Evolutionary conservation across 176 grass and related monocot species (phyloP), one percentile per base, ranked within the genome.

Genomic region (Luzula sylvatica): DNA sequence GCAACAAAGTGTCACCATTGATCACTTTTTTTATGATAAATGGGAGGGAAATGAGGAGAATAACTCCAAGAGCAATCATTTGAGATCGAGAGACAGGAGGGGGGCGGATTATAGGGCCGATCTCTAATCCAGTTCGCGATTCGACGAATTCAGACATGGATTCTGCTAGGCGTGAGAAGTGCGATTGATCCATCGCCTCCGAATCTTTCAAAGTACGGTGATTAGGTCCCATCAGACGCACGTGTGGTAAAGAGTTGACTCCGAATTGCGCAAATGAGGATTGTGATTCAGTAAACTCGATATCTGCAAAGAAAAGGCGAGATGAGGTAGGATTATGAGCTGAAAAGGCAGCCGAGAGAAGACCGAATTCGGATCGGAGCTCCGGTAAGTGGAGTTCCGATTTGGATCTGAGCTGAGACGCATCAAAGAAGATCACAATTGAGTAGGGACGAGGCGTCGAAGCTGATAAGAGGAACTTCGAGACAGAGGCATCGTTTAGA

Each of bases 101-200:
- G 3, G 90, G 90, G 18, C 90, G 90, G 11, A 73, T 50, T 52
- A 96, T 89, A 39, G 90, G 90, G 13, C 90, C 90, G 19, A 96
- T 53, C 55, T 83, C 57, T 41, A 89, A 67, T 18, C 86, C 82
- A 17, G 85, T 82, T 39, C 55, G 74, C 42, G 84, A 72, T 64
- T 86, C 71, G 7, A 96, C 43, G 53, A 96, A 96, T 67, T 96
- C 90, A 9, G 78, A 68, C 90, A 96, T 96, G 70, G 90, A 89
- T 12, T 96, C 85, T 3, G 90, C 90, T 39, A 84, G 76, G 38
- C 84, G 67, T 29, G 57, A 57, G 64, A 96, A 86, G 80, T 79
- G 69, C 25, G 76, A 72, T 67, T 96, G 84, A 40, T 96, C 90
- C 84, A 96, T 96, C 63, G 75, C 67, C 42, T 86, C 68, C 11